Evolutionary conservation across 306 rosid genomes (phyloP).

Genomic region (Alnus glutinosa): DNA sequence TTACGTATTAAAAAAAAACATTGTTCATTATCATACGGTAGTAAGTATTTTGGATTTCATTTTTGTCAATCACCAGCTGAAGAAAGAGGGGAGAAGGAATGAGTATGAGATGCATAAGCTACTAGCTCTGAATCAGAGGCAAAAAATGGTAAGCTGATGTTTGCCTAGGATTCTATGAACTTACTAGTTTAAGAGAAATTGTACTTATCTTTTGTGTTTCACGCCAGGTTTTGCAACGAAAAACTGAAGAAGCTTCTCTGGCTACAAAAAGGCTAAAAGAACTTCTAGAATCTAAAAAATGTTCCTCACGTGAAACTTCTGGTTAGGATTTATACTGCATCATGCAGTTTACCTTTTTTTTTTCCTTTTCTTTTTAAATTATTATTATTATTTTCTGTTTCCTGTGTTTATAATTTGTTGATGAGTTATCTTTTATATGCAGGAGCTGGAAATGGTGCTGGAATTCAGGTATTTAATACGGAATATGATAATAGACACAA

Average conservation of each 20-base stretch:
- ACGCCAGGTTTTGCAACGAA: slow-evolving; percentile 84
- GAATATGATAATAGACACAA: no score
- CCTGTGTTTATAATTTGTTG: slow-evolving; percentile 13
- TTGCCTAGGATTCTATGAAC: slow-evolving; percentile 16
- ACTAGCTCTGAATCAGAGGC: slow-evolving; percentile 89
- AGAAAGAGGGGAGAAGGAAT: slow-evolving; percentile 95
- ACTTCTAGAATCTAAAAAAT: slow-evolving; percentile 79
- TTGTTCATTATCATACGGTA: background rate
- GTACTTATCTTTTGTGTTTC: slow-evolving; percentile 19
- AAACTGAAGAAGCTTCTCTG: slow-evolving; percentile 91
- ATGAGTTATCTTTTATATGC: slow-evolving; percentile 19
- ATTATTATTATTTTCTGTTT: no score
- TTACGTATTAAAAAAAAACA: no score
- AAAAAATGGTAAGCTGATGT: slow-evolving; percentile 72
- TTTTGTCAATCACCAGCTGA: slow-evolving; percentile 65
- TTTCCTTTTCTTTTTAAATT: no score
- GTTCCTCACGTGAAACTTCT: slow-evolving; percentile 66
- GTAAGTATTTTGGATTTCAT: slow-evolving; percentile 14
- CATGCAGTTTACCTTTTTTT: slow-evolving; percentile 6
- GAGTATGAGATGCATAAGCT: slow-evolving; percentile 98
- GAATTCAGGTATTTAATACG: slow-evolving; percentile 63
- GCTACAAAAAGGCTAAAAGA: slow-evolving; percentile 95
- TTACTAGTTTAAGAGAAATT: slow-evolving; percentile 17
- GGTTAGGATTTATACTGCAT: slow-evolving; percentile 38
- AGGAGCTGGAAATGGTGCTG: slow-evolving; percentile 66